Evolutionary conservation across 169 alveolate genomes (phyloP), one percentile per base, ranked within the genome.

Genomic region (Eimeria tenella): DNA sequence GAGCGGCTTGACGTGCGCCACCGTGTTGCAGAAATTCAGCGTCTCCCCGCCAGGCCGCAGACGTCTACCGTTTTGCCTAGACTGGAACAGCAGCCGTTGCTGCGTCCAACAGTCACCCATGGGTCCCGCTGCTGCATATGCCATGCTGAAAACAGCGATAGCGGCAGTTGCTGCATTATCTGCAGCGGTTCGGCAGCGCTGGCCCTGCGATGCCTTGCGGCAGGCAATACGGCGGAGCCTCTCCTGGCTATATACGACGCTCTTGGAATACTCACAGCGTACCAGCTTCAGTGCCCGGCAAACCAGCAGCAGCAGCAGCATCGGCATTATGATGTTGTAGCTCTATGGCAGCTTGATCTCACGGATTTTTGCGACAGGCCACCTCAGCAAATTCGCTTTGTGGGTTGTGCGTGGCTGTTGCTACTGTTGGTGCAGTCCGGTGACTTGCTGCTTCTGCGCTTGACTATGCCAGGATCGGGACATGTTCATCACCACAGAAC

Each of bases 1-100:
- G 90, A 83, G 25, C 65, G 94, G 17, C 90, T 90, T 65, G 94
- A 62, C 60, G 25, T 75, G 74, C 71, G 86, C n/a, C 23, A 58
- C 52, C 86, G 94, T 60, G 73, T 90, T 21, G 94, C 90, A 31
- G 86, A 60, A 23, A 71, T 81, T 19, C 49, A 63, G 65, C 74
- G 90, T n/a, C 95, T 91, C 17, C 95, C 91, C 42, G 92, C 91
- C 15, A 25, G 92, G 50, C 95, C 95, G 4, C 91, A 77, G 7
- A 42, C 71, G 23, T 17, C 91, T 55, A 71, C 95, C 9, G 60
- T 91, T 50, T 50, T 91, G 75, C 88, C 92, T 13, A 13, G 58
- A 42, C 63, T 52, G 21, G 88, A 89, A 15, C 88, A 89, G 56
- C 77, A 63, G 55, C 93, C 13, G 49, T 31, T 86, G 15, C 70